phyloP scores from a whole-genome alignment of 2,329 filamentous ascomycete species.

The Aspergillus sergii region DNA sequence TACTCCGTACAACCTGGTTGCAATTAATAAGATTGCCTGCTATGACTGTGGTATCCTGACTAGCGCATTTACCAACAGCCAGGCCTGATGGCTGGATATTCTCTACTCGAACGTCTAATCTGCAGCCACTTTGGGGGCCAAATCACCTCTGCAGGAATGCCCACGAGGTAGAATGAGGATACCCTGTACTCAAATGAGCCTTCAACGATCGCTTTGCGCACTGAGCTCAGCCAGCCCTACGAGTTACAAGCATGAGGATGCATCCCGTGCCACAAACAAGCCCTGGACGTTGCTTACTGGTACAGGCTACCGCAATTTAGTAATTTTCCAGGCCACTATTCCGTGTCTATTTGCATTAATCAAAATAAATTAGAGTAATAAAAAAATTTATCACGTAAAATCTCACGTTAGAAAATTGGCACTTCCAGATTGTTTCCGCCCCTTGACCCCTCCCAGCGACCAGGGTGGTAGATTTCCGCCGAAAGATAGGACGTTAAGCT shows the following conservation, averaged over 20 bases:
- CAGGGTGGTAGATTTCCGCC: neutral
- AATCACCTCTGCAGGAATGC: neutral
- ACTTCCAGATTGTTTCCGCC: no score
- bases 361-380: no score
- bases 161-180: neutral
- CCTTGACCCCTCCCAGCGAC: neutral
- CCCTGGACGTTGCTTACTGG: no score
- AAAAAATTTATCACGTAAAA: no score
- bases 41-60: neutral
- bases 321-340: no score
- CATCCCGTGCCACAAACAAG: no score
- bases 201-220: neutral
- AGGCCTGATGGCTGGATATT: neutral
- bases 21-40: neutral
- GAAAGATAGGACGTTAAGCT: slow-evolving; percentile 6
- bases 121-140: neutral
- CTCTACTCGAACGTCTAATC: neutral
- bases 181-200: neutral
- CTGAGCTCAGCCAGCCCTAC: neutral
- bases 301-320: no score
- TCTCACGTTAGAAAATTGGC: no score
- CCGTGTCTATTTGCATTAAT: no score
- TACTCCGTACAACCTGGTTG: no score
- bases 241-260: no score
- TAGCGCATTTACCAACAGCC: neutral